Conservation (phyloP, 371 early-diverging fungal genomes). For the Mucor saturninus region DNA sequence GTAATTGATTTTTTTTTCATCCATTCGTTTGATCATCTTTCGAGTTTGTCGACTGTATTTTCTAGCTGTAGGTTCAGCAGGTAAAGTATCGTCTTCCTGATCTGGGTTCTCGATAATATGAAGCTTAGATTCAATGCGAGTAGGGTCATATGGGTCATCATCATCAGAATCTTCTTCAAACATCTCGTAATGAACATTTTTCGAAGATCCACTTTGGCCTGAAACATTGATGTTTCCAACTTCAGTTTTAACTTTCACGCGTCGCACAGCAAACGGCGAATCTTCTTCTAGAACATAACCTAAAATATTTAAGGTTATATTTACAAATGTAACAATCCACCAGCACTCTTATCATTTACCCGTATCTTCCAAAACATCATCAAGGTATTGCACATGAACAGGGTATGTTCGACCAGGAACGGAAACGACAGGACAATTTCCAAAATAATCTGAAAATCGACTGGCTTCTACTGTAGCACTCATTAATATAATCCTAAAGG, state of each 20-base stretch:
- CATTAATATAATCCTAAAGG: slow-evolving; percentile 72
- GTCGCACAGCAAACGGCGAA: slow-evolving; percentile 55
- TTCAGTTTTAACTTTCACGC: slow-evolving; percentile 5
- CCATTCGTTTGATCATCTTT: slow-evolving; percentile 59
- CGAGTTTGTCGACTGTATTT: slow-evolving; percentile 47
- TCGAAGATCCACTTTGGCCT: slow-evolving; percentile 39
- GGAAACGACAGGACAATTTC: slow-evolving; percentile 63
- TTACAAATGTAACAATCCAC: no score
- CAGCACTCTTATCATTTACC: slow-evolving; percentile 17
- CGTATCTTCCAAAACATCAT: slow-evolving; percentile 71
- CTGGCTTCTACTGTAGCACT: slow-evolving; percentile 82
- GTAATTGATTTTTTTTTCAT: slow-evolving; percentile 71
- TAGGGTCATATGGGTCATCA: slow-evolving; percentile 47
- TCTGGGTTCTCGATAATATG: slow-evolving; percentile 25
- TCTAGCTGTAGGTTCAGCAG: slow-evolving; percentile 25
- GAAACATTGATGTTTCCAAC: slow-evolving; percentile 31
- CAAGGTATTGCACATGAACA: slow-evolving; percentile 73
- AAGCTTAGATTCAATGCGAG: slow-evolving; percentile 28
- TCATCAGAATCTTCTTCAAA: slow-evolving; percentile 49
- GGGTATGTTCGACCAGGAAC: slow-evolving; percentile 87
- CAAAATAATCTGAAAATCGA: slow-evolving; percentile 74
- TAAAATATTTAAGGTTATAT: background rate
- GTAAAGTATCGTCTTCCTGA: slow-evolving; percentile 35
- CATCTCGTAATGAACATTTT: slow-evolving; percentile 56
- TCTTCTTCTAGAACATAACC: slow-evolving; percentile 65